Evolutionary conservation across 129 eudicot genomes (phyloP), one percentile per base, ranked within the genome.

Genomic region (Flaveria sonorensis): DNA sequence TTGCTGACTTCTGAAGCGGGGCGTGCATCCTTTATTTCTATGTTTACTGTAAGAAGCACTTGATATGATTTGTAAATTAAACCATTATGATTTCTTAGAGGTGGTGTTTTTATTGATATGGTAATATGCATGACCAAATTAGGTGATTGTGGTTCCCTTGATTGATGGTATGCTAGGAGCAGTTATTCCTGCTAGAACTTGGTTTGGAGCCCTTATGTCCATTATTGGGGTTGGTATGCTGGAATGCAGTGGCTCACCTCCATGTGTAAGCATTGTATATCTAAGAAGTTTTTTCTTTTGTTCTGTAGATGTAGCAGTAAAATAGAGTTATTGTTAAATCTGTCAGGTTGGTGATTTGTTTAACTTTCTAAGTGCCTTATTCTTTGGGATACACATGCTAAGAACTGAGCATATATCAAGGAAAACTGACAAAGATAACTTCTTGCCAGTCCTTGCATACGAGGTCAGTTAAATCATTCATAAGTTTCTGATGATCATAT

Each of bases 241-340:
- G 60, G 98, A 90, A 86, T 90, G 96, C 79, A 92, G 98, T 75
- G 98, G 98, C 36, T 86, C 98, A 50, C 96, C 98, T 73, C 98
- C 96, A 28, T 79, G 88, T 56, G 97, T 91, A 81, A 81, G 89
- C 71, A 32, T 72, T 50, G 7, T 6, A 36, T 36, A 30, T 64
- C 28, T 77, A 45, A 0, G 20, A 3, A 53, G 48, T 19, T 14
- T 1, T 36, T 9, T 30, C 13, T 64, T 16, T 18, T 1, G 16
- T 32, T 51, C 6, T 26, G n/a, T 51, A 13, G 7, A 10, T 39
- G 13, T 4, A 20, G 53, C 26, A 0, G 70, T 48, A 15, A 15
- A 16, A 51, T 72, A 47, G 65, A 51, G 23, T 1, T 78, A 43
- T 32, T 28, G 10, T 51, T 82, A 43, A 20, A 50, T 72, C 51